A percentile compares a stretch with the other conserved stretches of the same genome.
phyloP scores from a whole-genome alignment of 306 rosid species.

The Malus orientalis region DNA sequence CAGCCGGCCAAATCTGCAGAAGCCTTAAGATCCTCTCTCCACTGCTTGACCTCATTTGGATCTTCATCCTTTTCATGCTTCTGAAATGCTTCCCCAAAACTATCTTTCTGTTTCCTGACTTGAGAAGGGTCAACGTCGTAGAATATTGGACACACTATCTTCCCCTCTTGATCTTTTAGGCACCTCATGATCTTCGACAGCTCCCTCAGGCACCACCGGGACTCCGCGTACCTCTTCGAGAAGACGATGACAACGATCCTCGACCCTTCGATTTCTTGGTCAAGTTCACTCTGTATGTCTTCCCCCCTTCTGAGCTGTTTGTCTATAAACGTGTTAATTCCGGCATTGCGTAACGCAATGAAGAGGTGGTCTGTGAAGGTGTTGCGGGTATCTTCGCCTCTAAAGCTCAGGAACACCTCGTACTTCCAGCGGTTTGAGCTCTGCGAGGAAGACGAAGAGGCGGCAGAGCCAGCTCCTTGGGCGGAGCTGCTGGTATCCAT shows the following conservation, averaged over 20 bases:
- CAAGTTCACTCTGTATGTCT: neutral
- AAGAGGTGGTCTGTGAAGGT: too few species aligned
- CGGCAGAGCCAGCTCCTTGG: too few species aligned
- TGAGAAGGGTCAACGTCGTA: neutral
- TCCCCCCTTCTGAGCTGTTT: neutral
- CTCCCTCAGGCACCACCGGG: neutral
- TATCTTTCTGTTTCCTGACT: neutral
- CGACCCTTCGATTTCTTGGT: neutral
- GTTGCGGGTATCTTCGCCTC: too few species aligned
- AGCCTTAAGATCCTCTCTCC: neutral
- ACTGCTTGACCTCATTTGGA: neutral
- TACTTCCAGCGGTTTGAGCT: neutral
- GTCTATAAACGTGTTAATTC: too few species aligned
- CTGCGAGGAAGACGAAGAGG: neutral
- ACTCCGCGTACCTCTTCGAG: neutral
- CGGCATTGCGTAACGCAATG: too few species aligned
- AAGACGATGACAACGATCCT: neutral
- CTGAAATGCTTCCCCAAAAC: neutral
- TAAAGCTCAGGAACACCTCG: neutral
- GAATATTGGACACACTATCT: neutral
- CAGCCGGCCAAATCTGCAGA: neutral
- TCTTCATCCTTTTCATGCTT: neutral
- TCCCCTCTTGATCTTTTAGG: neutral
- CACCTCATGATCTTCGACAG: neutral
- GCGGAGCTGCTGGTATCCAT: too few species aligned